Evolutionary conservation across 1,284 basidiomycete species (phyloP), one percentile per base, ranked within the genome.

Genomic region (Ganoderma lingzhi): DNA sequence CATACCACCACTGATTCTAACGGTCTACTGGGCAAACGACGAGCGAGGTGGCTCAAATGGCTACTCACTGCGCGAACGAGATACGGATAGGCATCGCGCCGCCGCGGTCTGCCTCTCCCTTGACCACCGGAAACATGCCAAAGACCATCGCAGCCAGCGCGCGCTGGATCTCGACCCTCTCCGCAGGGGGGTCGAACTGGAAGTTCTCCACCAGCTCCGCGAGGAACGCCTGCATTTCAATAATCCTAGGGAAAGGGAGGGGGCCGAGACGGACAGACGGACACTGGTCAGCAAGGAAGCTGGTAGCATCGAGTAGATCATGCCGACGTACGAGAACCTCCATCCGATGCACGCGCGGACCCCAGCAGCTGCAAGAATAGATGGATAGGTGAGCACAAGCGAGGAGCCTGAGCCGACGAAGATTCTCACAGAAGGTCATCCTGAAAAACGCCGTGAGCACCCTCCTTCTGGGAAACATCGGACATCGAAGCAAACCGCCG

Each of bases 41-140:
- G 23, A 23, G 23, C 23, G 0, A 23, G 23, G 0, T 23, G 23
- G 23, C 23, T 1, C 23, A 23, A 23, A 23, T 23, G 23, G 23
- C 23, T 1, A 23, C 37, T 59, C 58, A 63, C 19, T 64, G 45
- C 4, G 62, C 67, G 17, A 70, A 41, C 5, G 68, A 65, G 15
- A 73, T 60, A 5, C 66, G 65, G 15, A 73, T 55, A 10, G 66
- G 72, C 61, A 72, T 61, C 37, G 37, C 58, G 19, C 37, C 30
- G 4, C 84, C 84, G 51, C 82, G 82, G 60, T 84, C 80, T 12
- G 78, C 70, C 72, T 86, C 79, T 1, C 85, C 87, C 65, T 84
- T 82, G 37, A 88, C 76, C 14, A 82, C 83, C 2, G 86, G 86
- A 14, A 79, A 69, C 68, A 67, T 65, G 82, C 85, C 84, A 9